phyloP scores from a whole-genome alignment of 192 early-diverging fungal species.

The Kickxella alabastrina region DNA sequence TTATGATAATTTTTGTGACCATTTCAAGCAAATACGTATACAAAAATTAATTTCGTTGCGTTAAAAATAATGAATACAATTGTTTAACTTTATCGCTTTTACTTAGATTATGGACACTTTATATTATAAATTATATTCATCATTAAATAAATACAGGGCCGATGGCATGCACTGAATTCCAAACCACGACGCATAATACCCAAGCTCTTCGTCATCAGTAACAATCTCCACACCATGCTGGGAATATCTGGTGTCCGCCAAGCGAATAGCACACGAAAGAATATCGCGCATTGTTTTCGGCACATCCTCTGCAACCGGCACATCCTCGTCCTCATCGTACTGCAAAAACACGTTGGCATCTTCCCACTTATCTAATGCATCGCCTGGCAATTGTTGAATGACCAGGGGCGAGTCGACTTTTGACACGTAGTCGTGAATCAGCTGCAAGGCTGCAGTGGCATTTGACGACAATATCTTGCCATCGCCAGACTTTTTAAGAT shows the following conservation, averaged over 20 bases:
- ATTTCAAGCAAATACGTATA: too few species aligned
- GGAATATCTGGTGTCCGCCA: slow-evolving; percentile 6
- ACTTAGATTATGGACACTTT: not conserved
- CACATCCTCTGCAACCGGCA: slow-evolving; percentile 30
- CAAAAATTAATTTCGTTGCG: too few species aligned
- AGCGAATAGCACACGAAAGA: slow-evolving; percentile 18
- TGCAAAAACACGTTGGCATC: slow-evolving; percentile 11
- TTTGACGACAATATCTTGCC: not conserved
- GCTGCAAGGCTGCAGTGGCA: too few species aligned
- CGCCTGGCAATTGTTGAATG: not conserved
- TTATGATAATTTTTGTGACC: too few species aligned
- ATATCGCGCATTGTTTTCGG: slow-evolving; percentile 19
- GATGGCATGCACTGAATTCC: slow-evolving; percentile 9
- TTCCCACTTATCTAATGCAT: slow-evolving; percentile 13
- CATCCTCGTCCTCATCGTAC: slow-evolving; percentile 19
- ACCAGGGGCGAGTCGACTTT: too few species aligned
- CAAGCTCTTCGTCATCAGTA: slow-evolving; percentile 31
- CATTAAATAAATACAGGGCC: too few species aligned
- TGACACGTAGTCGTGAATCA: too few species aligned
- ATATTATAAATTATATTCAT: too few species aligned
- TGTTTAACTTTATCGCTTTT: not conserved
- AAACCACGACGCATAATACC: slow-evolving; percentile 45
- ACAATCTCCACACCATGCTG: slow-evolving; percentile 7
- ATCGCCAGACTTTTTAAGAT: not conserved
- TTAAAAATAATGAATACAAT: not conserved